Base-by-base conservation (phyloP, 345 rosid species). In the Carallia brachiata region DNA sequence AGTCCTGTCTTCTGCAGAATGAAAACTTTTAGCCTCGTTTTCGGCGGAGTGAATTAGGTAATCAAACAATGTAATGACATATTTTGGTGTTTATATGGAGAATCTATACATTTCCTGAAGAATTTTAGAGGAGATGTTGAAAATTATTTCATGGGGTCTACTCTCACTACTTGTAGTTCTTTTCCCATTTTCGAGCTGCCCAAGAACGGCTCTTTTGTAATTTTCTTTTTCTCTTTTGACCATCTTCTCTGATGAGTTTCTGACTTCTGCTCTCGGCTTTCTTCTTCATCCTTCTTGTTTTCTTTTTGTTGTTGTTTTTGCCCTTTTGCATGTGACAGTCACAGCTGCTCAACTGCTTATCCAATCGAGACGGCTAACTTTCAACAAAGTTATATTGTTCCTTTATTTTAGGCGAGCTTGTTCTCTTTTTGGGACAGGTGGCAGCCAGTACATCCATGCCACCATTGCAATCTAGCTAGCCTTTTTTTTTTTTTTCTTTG, bases 311-410 rank as follows among this genome's bases (percentile, higher is more conserved):
- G 1, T 0, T 1, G 1, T 4, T 40, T 40, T 40, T 9, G 50
- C 16, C 60, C 10, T 56, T 31, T 52, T 65, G 63, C 85, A 82
- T 75, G 79, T 73, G 84, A 82, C 83, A 66, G 86, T 76, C 82
- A 78, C 80, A 86, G 65, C 89, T 77, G 80, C 78, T 72, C 8
- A 31, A 40, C 53, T 47, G 31, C 65, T 61, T 40, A 63, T n/a
- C 30, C 40, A 65, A 54, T 67, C 8, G 50, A 8, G 54, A 12
- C 16, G 1, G 7, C 40, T 72, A 32, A 59, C 76, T 80, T 75
- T 75, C 66, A 64, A 66, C 52, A 75, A 77, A 77, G 78, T 63
- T 67, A 30, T 64, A 36, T 36, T 58, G 57, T 40, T 64, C 75
- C 73, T 76, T 71, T 58, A 55, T 68, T 78, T 63, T 69, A 66